A percentile compares a stretch with the other conserved stretches of the same genome.
These are phyloP conservation scores for Alternaria brassicicola DNA, from an alignment of 2,329 filamentous ascomycete genomes.

Conservation along the genomic window DNA sequence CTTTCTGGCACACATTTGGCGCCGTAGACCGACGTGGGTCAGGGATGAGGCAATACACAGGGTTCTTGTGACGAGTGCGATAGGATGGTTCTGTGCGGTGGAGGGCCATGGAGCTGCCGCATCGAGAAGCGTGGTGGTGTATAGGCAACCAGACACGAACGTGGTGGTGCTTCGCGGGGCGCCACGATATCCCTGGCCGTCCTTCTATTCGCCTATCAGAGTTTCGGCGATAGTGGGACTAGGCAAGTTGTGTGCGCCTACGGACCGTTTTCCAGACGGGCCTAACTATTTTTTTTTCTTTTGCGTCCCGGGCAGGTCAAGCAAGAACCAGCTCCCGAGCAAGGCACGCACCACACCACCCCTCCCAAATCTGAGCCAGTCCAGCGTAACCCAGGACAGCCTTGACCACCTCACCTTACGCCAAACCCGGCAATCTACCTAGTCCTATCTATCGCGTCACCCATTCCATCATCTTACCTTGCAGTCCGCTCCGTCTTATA, in stretches of 20 bases:
- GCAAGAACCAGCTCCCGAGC: background rate
- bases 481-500: constrained; percentile 16
- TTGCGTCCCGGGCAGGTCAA: constrained; percentile 21
- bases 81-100: background rate
- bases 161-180: constrained; percentile 8
- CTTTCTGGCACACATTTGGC: background rate
- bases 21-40: constrained; percentile 4
- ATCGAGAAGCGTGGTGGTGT: constrained; percentile 21
- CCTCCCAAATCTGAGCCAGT: constrained; percentile 13
- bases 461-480: constrained; percentile 14
- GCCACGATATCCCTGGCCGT: constrained; percentile 11
- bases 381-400: background rate
- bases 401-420: constrained; percentile 15
- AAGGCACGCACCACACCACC: background rate
- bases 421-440: constrained; percentile 13
- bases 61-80: constrained; percentile 2
- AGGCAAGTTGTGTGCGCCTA: constrained; percentile 3
- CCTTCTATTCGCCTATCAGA: constrained; percentile 15
- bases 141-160: constrained; percentile 17
- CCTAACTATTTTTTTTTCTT: constrained; percentile 17
- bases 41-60: background rate
- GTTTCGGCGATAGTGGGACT: background rate
- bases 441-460: constrained; percentile 17
- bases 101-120: constrained; percentile 14
- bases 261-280: constrained; percentile 27